Base-by-base conservation (phyloP, 2,329 filamentous ascomycete genomes). In the Aspergillus arachidicola region DNA sequence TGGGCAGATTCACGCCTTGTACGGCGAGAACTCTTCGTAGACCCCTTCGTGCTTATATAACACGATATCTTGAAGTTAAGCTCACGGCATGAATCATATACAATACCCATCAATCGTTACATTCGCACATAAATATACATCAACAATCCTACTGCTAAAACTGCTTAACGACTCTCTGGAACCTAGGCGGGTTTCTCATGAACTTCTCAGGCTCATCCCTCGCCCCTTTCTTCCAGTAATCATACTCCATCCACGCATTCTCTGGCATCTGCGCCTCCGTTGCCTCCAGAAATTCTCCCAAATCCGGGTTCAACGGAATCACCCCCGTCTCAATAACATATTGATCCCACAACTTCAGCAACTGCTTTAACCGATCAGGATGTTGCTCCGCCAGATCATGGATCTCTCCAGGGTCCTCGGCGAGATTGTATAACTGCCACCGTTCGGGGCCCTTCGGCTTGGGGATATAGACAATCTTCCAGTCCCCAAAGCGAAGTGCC, bases 181-280 rank as follows among this genome's bases (percentile, higher is more conserved):
- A 76, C 57, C 74, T 68, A 14, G 73, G 72, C 19, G 76, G 76
- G 41, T 72, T 69, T 1, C 76, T 67, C 12, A 73, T 80, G 60
- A 83, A 85, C 69, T 78, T 81, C 56, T 77, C 72, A 5, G 81
- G 81, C 21, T 82, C 78, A 53, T 85, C 82, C 23, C 83, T 75
- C 4, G 83, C 83, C 0, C 84, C 84, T 4, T 81, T 78, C 64
- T 85, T 84, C 86, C 86, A 89, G 66, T 88, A 89, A 73, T 88
- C 85, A 72, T 87, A 88, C 75, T 89, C 86, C 76, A 89, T 88
- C 86, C 86, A 88, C 7, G 83, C 85, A 70, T 88, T 86, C 73
- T 89, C 86, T 0, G 84, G 84, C 86, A 89, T 89, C 79, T 89
- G 86, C 63, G 84, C 86, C 73, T 89, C 86, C 68, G 84, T 87